Base-by-base conservation (phyloP, 495 filamentous ascomycete genomes). In the Neurospora terricola region DNA sequence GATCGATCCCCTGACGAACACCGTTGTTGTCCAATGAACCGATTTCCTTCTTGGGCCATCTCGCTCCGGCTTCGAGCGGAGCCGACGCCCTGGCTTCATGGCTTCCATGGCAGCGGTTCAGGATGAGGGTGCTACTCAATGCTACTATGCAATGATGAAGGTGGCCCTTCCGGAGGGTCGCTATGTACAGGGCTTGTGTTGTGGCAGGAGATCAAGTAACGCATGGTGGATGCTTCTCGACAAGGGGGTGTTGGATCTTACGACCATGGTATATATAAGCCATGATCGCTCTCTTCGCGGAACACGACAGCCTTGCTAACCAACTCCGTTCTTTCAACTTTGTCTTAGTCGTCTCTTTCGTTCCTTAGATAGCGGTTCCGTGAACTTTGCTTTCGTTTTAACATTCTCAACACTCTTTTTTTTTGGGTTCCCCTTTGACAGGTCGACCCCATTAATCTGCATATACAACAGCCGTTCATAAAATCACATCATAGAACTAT, bases 301-400 rank as follows among this genome's bases (percentile, higher is more conserved):
- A 36, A 37, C 34, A 37, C 59, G 38, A 23, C 18, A 21, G 11
- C 27, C 54, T 9, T 16, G 54, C 54, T 30, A 62, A 62, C 12
- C 54, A 62, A 54, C 54, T 62, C 27, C 54, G 54, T 30, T 62
- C 54, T 62, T 62, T 62, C 23, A 62, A 30, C 45, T 36, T 70
- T 34, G 23, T 23, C 27, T 34, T 71, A 30, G 23, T 68, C 70
- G 10, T 18, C 45, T 82, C 71, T 77, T 76, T 78, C 79, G 73
- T 69, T 79, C 77, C 74, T 72, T 76, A 43, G 45, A 54, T 54
- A 76, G 37, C 73, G 81, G 84, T 86, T 86, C 84, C 82, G 83
- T 77, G 83, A 86, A 85, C 84, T 85, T 78, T 72, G 54, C 54
- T 30, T 30, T 74, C 70, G 70, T 79, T 83, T 27, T 14, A 54